Conservation (phyloP, 2,329 filamentous ascomycete genomes). For the Stagonosporopsis vannaccii region DNA sequence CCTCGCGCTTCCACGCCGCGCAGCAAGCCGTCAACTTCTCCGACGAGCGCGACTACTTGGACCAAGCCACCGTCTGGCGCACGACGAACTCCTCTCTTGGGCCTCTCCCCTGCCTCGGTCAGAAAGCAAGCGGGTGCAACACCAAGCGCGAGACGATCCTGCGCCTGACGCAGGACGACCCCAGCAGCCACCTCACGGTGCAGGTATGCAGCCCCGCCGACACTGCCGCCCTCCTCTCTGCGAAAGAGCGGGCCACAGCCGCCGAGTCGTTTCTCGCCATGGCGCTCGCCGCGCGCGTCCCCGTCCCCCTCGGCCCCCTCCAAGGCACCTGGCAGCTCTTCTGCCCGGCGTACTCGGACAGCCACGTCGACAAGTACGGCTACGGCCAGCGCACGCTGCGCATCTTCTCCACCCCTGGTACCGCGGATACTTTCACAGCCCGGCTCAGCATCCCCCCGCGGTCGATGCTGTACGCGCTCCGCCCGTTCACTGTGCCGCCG, state of each 20-base stretch:
- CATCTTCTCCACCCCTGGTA: conserved; percentile 30
- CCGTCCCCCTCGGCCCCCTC: conserved; percentile 35
- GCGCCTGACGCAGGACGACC: conserved; percentile 21
- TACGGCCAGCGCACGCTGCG: conserved; percentile 35
- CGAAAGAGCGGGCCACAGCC: not conserved
- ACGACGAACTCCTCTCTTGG: conserved; percentile 8
- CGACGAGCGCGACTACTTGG: conserved; percentile 31
- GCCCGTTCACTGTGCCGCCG: conserved; percentile 31
- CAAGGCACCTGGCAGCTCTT: conserved; percentile 38
- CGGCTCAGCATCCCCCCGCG: conserved; percentile 39
- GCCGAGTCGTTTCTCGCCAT: conserved; percentile 31
- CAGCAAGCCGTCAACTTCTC: conserved; percentile 37
- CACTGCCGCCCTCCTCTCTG: conserved; percentile 7
- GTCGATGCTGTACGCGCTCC: conserved; percentile 29
- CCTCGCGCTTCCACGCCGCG: conserved; percentile 15
- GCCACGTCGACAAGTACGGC: conserved; percentile 40
- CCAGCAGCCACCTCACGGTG: conserved; percentile 4
- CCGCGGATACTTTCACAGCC: conserved; percentile 29
- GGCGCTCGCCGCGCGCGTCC: conserved; percentile 29
- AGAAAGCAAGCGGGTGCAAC: conserved; percentile 38
- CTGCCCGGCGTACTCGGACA: conserved; percentile 33
- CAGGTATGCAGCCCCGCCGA: conserved; percentile 10
- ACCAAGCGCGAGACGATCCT: conserved; percentile 34
- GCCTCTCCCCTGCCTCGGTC: conserved; percentile 33
- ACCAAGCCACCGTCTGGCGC: conserved; percentile 20